Base-by-base conservation (phyloP, 2,329 filamentous ascomycete species). In the Alternaria triticimaculans region DNA sequence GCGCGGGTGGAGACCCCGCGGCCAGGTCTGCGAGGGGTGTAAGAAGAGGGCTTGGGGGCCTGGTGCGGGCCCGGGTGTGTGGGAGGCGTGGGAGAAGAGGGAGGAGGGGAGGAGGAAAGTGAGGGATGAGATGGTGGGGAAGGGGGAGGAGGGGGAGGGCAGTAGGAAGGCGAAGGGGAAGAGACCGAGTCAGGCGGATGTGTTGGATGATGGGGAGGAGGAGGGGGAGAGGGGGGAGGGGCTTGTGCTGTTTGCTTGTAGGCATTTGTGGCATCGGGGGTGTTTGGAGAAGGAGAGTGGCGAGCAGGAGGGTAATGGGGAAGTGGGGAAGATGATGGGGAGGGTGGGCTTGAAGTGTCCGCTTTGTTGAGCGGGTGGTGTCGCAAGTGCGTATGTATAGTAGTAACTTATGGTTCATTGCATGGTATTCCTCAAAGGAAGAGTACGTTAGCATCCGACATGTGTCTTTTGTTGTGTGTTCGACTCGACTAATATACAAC, bases 21-120 rank as follows among this genome's bases (percentile, higher is more conserved):
- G 93, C 0, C 94, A 95, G 58, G 90, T 90, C 0, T 99, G 96
- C 76, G 95, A 97, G 80, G 90, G 89, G 1, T 99, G 96, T 72
- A 90, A 90, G 51, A 87, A 87, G 51, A 86, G 94, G 7, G 87
- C 94, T 2, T 99, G 96, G 95, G 96, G 96, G 0, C 93, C 94
- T 0, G 94, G 94, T 0, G 90, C 93, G 0, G 91, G 92, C 0
- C 87, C 88, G 0, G 87, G 89, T 41, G 87, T 97, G 2, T 97
- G 93, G 84, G 89, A 92, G 55, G 90, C 90, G 1, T 98, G 93
- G 94, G 89, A 96, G 78, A 85, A 87, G 59, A 81, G 82, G 62
- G 80, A 80, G 45, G 80, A 23, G 26, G 65, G 66, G 78, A 77
- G 62, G 73, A 72, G 10, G 74, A 72, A 69, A 46, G 82, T 75